These are phyloP conservation scores for Spiraea crenata DNA, from an alignment of 331 rosid species.

Conservation along the genomic window DNA sequence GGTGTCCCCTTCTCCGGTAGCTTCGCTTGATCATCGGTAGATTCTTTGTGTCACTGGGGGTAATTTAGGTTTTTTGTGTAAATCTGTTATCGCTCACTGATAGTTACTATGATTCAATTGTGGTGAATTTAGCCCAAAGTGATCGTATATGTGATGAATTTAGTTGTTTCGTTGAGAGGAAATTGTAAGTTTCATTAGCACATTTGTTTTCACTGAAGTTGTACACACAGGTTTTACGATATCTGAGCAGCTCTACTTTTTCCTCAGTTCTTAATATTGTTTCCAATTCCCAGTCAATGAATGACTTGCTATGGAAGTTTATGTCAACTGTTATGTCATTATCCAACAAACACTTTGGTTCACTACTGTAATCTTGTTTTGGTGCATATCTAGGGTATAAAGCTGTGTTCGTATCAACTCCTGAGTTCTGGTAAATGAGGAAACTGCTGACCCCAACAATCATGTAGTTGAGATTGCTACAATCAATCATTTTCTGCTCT, in stretches of 20 bases:
- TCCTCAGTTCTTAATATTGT: not conserved
- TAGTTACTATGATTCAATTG: slow-evolving; percentile 58
- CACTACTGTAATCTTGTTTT: not conserved
- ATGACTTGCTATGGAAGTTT: not conserved
- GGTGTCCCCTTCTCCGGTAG: slow-evolving; percentile 16
- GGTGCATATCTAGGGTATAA: not conserved
- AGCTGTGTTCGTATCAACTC: too few species aligned
- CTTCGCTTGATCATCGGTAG: slow-evolving; percentile 36
- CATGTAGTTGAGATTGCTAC: not conserved
- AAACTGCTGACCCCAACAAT: not conserved
- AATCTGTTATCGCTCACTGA: slow-evolving; percentile 44
- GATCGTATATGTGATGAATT: slow-evolving; percentile 59
- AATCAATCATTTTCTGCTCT: not conserved
- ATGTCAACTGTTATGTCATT: not conserved
- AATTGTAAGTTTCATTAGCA: slow-evolving; percentile 35
- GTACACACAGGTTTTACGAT: not conserved
- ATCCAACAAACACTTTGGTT: not conserved
- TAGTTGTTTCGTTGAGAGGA: slow-evolving; percentile 50
- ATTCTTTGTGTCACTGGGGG: slow-evolving; percentile 51
- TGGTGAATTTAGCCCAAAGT: slow-evolving; percentile 48
- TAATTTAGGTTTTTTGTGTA: slow-evolving; percentile 79
- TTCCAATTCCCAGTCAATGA: too few species aligned
- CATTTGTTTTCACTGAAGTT: not conserved
- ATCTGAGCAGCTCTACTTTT: not conserved
- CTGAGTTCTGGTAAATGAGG: not conserved